A percentile compares a stretch with the other conserved stretches of the same genome.
Conservation (phyloP, 305 asterid genomes). For the Fraxinus platypoda region DNA sequence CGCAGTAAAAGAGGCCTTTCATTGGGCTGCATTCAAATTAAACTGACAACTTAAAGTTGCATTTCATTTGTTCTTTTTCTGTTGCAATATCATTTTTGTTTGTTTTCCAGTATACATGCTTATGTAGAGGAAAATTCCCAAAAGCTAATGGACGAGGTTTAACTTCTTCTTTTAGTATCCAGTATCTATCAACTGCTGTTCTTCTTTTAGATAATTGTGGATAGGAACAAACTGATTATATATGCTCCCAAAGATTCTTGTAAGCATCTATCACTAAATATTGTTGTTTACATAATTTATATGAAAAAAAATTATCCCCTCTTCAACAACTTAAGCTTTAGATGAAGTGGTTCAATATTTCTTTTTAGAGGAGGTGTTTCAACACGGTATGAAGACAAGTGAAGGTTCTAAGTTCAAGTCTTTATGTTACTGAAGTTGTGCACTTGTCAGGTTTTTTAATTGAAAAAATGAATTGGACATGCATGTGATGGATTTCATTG, state of each 20-base stretch:
- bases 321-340: background rate
- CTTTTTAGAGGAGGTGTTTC: background rate
- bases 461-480: background rate
- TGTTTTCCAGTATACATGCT: background rate
- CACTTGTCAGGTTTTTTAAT: background rate
- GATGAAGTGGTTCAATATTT: background rate
- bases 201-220: background rate
- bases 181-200: background rate
- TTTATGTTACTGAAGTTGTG: background rate
- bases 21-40: slow-evolving; percentile 56
- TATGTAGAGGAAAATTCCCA: background rate
- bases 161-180: slow-evolving; percentile 1
- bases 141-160: slow-evolving; percentile 3
- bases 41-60: slow-evolving; percentile 18
- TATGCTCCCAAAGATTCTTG: background rate
- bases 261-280: background rate
- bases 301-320: background rate
- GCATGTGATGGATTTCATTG: background rate
- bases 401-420: background rate
- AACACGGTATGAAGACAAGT: background rate
- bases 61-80: slow-evolving; percentile 14
- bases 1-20: slow-evolving; percentile 92
- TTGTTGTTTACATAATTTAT: background rate
- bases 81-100: background rate
- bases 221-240: background rate